These are phyloP conservation scores for Anthracocystis panici-leucophaei DNA, from an alignment of 1,284 basidiomycete genomes.

Conservation along the genomic window DNA sequence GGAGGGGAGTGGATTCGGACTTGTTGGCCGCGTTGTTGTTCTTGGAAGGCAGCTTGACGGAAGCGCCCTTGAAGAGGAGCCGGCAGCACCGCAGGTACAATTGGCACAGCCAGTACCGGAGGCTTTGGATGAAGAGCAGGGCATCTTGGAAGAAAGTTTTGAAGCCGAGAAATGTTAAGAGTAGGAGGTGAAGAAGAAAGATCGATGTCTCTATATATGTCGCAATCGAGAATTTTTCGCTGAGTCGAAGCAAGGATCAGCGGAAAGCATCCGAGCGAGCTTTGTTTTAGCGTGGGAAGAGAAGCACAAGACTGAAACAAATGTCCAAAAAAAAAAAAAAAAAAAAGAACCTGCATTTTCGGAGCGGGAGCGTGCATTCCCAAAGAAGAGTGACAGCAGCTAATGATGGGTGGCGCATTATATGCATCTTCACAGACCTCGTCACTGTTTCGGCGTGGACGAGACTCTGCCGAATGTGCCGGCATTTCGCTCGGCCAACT, in stretches of 20 bases:
- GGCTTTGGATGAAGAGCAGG: conserved; percentile 40
- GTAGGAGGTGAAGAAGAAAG: neutral
- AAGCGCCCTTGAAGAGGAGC: conserved; percentile 10
- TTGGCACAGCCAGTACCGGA: conserved; percentile 29
- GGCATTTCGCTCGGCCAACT: too few relatives aligned
- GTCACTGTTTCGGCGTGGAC: neutral
- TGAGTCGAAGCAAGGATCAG: too few relatives aligned
- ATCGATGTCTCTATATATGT: too few relatives aligned
- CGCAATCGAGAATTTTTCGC: too few relatives aligned
- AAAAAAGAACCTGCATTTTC: neutral
- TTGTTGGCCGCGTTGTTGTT: conserved; percentile 5
- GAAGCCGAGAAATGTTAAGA: neutral
- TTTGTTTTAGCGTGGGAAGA: neutral
- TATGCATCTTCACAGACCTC: neutral
- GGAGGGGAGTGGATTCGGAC: conserved; percentile 46
- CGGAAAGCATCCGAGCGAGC: too few relatives aligned
- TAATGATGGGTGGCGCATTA: conserved; percentile 35
- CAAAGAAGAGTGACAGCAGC: neutral
- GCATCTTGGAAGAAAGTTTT: conserved; percentile 12
- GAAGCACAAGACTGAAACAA: neutral
- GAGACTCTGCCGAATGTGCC: too few relatives aligned
- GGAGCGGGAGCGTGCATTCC: neutral
- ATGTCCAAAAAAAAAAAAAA: neutral
- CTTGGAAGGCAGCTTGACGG: conserved; percentile 40
- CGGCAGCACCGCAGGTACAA: conserved; percentile 34